phyloP scores from a whole-genome alignment of 768 basidiomycete species.

The Phylloporus sp. region DNA sequence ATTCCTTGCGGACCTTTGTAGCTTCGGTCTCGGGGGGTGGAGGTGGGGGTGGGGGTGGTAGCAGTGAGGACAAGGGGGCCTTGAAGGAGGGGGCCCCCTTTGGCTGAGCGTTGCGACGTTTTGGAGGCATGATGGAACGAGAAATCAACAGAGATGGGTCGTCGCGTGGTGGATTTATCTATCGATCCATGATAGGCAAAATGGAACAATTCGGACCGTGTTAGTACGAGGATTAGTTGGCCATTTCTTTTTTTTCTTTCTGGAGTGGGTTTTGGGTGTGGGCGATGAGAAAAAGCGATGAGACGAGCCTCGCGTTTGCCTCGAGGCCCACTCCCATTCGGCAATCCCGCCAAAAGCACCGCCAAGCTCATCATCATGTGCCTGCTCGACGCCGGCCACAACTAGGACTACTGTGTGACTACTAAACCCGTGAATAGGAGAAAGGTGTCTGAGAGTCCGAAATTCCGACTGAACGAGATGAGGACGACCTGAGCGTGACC shows the following conservation, averaged over 20 bases:
- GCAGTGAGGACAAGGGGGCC: slow-evolving; percentile 4
- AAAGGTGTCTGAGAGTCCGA: no score
- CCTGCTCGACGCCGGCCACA: background rate
- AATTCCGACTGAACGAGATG: background rate
- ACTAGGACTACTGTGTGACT: background rate
- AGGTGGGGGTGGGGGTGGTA: slow-evolving; percentile 13
- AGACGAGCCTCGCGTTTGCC: slow-evolving; percentile 20
- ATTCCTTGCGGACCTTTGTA: slow-evolving; percentile 28
- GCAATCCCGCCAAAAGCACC: slow-evolving; percentile 1
- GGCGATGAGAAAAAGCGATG: slow-evolving; percentile 10
- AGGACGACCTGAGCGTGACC: no score
- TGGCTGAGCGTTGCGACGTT: slow-evolving; percentile 24
- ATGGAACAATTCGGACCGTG: slow-evolving; percentile 21
- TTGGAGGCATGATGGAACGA: slow-evolving; percentile 24
- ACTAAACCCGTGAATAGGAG: no score
- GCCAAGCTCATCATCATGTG: slow-evolving; percentile 3
- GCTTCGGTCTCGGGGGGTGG: slow-evolving; percentile 19
- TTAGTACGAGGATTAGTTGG: background rate
- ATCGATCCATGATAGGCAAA: slow-evolving; percentile 30
- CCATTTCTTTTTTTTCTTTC: slow-evolving; percentile 1
- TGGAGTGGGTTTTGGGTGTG: background rate
- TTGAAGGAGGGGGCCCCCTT: slow-evolving; percentile 7
- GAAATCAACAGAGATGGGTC: background rate
- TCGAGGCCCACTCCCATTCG: slow-evolving; percentile 22
- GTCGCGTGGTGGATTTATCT: slow-evolving; percentile 17